Conservation (phyloP, 2,329 filamentous ascomycete genomes). For the Penicillium sp. region DNA sequence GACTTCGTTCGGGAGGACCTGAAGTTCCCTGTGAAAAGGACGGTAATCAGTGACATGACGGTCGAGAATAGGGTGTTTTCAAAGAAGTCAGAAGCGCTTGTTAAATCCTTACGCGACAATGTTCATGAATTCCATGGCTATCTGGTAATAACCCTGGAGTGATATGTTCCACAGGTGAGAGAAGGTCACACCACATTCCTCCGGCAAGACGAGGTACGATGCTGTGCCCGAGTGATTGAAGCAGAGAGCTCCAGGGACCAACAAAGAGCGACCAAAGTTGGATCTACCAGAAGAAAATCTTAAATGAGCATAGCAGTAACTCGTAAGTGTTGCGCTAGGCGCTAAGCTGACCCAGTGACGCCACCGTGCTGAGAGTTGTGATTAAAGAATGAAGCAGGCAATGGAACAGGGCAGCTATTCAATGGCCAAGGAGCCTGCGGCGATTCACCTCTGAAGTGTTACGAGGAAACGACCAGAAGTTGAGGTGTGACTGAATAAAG, state of each 20-base stretch:
- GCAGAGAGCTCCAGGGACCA: not conserved
- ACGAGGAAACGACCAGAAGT: not conserved
- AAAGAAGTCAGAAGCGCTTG: not conserved
- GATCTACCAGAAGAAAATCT: conserved; percentile 5
- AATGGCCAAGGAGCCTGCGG: not conserved
- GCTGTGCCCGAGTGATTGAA: not conserved
- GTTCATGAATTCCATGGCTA: conserved; percentile 48
- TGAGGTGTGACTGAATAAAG: conserved; percentile 11
- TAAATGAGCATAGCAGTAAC: conserved; percentile 24
- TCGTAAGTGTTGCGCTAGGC: conserved; percentile 8
- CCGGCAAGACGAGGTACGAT: conserved; percentile 3
- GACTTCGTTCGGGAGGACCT: conserved; percentile 50
- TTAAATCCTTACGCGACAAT: conserved; percentile 43
- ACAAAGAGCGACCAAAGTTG: not conserved
- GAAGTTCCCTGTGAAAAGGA: conserved; percentile 43
- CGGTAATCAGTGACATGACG: conserved; percentile 21
- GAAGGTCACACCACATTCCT: conserved; percentile 26
- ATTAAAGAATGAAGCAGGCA: not conserved
- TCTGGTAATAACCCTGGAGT: conserved; percentile 18
- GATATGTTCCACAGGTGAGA: conserved; percentile 13
- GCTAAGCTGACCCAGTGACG: not conserved
- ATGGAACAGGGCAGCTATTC: not conserved
- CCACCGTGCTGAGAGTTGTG: not conserved
- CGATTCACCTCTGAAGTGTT: not conserved
- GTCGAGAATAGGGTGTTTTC: not conserved